These are phyloP conservation scores for Podila horticola DNA, from an alignment of 192 early-diverging fungal genomes.

Conservation along the genomic window DNA sequence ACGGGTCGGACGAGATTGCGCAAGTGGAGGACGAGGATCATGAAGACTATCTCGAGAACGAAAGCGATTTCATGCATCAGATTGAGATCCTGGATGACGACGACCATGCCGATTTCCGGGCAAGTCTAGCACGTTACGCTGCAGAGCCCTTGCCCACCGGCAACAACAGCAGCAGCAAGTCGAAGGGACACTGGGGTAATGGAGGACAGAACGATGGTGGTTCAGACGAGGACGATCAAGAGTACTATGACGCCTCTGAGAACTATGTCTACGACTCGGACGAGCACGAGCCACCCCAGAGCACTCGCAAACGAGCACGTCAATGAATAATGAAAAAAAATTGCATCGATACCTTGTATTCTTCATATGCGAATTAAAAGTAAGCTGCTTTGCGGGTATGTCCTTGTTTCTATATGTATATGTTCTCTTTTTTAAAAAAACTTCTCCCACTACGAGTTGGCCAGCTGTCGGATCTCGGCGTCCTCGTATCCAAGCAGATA, in stretches of 20 bases:
- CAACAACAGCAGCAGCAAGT: not conserved
- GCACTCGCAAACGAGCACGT: constrained; percentile 21
- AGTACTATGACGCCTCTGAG: constrained; percentile 25
- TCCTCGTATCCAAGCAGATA: constrained; percentile 91
- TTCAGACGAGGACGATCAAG: constrained; percentile 28
- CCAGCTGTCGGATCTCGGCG: constrained; percentile 74
- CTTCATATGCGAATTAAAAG: too few species aligned
- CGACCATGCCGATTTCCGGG: constrained; percentile 12
- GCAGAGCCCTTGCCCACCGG: not conserved
- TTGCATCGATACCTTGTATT: too few species aligned
- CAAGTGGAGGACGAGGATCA: not conserved
- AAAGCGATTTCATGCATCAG: constrained; percentile 7
- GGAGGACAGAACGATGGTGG: not conserved
- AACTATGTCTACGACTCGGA: constrained; percentile 43
- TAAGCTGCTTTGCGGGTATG: too few species aligned
- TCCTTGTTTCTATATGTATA: not conserved
- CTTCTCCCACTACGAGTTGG: constrained; percentile 17
- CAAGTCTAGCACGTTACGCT: constrained; percentile 13
- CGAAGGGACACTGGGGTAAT: not conserved
- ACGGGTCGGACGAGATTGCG: constrained; percentile 14
- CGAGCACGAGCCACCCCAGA: constrained; percentile 40
- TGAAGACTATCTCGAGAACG: not conserved
- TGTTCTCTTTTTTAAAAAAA: not conserved
- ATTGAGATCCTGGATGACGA: not conserved
- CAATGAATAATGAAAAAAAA: not conserved